Percentiles rank a stretch among this genome's conserved stretches.
Evolutionary conservation across 257 asterid genomes (phyloP).

Genomic region (Echites panduratus): DNA sequence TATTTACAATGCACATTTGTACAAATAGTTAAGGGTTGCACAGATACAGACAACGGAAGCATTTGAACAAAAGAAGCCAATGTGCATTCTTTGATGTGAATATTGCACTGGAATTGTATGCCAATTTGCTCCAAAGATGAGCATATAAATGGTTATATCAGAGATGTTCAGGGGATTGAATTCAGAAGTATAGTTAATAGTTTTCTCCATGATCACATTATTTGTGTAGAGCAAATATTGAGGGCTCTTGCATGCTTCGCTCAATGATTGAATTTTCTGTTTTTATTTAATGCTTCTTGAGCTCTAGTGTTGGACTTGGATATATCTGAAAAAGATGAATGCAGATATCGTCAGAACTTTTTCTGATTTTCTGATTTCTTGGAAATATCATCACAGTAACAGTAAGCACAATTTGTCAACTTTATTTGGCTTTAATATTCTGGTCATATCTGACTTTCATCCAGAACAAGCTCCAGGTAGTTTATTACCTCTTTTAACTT

Average conservation of each 20-base stretch:
- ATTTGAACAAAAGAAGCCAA: background rate
- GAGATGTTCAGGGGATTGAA: background rate
- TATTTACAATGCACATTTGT: background rate
- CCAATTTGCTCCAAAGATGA: background rate
- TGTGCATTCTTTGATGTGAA: background rate
- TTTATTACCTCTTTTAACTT: background rate
- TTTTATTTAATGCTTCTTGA: background rate
- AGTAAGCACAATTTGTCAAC: background rate
- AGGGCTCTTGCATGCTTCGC: background rate
- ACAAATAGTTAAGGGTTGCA: background rate
- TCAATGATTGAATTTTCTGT: background rate
- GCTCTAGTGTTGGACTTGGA: background rate
- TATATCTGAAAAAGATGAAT: background rate
- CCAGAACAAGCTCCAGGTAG: too few relatives aligned
- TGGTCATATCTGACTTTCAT: background rate
- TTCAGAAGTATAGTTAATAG: background rate
- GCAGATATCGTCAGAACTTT: background rate
- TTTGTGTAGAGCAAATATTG: background rate
- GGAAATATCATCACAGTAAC: background rate
- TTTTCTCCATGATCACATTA: background rate
- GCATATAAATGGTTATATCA: background rate
- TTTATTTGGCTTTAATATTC: background rate
- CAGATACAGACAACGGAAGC: too few relatives aligned
- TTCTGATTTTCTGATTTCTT: background rate
- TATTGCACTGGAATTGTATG: background rate